phyloP scores from a whole-genome alignment of 2,329 filamentous ascomycete species.

The Pseudomassariella vexata region DNA sequence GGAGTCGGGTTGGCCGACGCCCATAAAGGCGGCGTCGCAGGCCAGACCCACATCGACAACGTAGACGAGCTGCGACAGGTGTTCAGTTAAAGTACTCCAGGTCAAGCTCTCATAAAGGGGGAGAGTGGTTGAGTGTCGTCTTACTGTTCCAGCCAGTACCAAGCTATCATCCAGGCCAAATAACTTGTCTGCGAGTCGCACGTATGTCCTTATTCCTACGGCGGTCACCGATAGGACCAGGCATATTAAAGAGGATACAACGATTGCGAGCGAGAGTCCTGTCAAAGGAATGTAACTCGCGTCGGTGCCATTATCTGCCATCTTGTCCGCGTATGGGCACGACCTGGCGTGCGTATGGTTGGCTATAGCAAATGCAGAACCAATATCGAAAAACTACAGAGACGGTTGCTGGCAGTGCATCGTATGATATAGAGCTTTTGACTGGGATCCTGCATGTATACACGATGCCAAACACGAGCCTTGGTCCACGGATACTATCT shows the following conservation, averaged over 20 bases:
- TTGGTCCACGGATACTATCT: too few relatives aligned
- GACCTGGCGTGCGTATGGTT: too few relatives aligned
- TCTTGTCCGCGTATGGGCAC: too few relatives aligned
- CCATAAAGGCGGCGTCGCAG: constrained; percentile 10
- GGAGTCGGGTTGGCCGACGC: constrained; percentile 15
- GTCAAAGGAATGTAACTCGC: background rate
- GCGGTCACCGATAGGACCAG: background rate
- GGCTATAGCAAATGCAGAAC: too few relatives aligned
- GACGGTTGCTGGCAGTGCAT: too few relatives aligned
- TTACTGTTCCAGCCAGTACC: constrained; percentile 2
- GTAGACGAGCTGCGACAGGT: constrained; percentile 5
- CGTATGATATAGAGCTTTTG: too few relatives aligned
- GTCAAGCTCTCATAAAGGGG: too few relatives aligned
- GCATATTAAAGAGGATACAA: constrained; percentile 1
- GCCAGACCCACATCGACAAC: constrained; percentile 9
- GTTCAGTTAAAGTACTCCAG: background rate
- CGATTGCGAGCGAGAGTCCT: constrained; percentile 2
- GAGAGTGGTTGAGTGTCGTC: background rate
- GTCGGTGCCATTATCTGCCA: constrained; percentile 1
- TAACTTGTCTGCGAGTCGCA: background rate
- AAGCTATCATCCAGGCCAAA: constrained; percentile 3
- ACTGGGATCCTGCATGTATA: too few relatives aligned
- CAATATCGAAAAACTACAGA: too few relatives aligned
- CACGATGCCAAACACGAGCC: too few relatives aligned
- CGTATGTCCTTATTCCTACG: background rate